Conservation (phyloP, 208 protist genomes). For the Tritrichomonas musculus region DNA sequence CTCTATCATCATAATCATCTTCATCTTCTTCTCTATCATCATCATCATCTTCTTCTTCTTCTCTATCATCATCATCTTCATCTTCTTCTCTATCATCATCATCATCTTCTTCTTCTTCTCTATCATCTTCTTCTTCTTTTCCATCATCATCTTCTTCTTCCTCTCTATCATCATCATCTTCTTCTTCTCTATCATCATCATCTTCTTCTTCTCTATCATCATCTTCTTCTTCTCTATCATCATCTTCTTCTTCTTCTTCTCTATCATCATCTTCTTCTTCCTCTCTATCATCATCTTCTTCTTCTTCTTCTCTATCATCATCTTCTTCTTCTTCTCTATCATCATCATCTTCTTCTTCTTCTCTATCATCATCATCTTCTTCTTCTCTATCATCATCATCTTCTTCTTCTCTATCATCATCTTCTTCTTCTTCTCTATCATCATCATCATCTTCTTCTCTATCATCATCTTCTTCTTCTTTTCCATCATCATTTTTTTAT, state of each 20-base stretch:
- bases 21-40: neutral
- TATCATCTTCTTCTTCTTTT: neutral
- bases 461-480: neutral
- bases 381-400: neutral
- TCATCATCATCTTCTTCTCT: neutral
- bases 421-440: neutral
- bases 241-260: neutral
- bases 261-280: neutral
- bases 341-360: neutral
- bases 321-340: neutral
- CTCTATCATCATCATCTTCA: neutral
- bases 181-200: neutral
- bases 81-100: neutral
- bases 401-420: neutral
- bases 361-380: neutral
- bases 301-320: neutral
- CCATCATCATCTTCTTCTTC: neutral
- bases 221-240: neutral
- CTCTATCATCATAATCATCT: neutral
- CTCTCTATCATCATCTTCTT: neutral
- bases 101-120: too few relatives aligned
- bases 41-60: neutral
- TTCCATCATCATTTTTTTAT: neutral
- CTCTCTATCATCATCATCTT: neutral
- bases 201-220: neutral